Evolutionary conservation across 1,284 basidiomycete genomes (phyloP).

Genomic region (Lentinula novae-zelandiae): DNA sequence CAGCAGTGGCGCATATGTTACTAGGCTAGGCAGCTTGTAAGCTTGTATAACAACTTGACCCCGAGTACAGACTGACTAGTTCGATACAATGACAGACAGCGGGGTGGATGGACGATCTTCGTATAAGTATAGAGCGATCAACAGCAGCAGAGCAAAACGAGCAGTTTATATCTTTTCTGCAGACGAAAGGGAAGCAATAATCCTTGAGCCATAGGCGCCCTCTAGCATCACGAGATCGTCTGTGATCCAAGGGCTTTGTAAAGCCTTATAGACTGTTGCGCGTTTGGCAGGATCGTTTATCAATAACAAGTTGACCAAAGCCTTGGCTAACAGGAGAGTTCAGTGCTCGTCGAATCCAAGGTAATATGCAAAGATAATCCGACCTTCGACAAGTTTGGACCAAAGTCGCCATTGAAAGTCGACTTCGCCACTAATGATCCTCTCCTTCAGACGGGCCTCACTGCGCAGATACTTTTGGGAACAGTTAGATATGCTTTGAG

Average conservation of each 20-base stretch:
- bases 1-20: too few species aligned
- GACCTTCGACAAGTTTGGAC: slow-evolving; percentile 57
- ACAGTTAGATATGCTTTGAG: slow-evolving; percentile 21
- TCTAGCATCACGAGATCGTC: slow-evolving; percentile 57
- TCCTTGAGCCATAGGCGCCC: slow-evolving; percentile 52
- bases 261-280: slow-evolving; percentile 56
- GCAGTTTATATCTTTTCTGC: neutral
- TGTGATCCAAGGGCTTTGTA: slow-evolving; percentile 61
- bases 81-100: too few species aligned
- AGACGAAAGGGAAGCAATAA: slow-evolving; percentile 24
- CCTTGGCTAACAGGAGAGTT: slow-evolving; percentile 41
- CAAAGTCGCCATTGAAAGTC: slow-evolving; percentile 54
- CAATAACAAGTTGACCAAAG: slow-evolving; percentile 54
- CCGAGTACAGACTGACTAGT: too few species aligned
- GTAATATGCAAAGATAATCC: slow-evolving; percentile 18
- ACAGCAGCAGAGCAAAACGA: neutral
- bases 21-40: too few species aligned
- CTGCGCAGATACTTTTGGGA: slow-evolving; percentile 41
- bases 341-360: slow-evolving; percentile 1
- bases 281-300: slow-evolving; percentile 51
- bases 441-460: slow-evolving; percentile 60
- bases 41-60: too few species aligned
- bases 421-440: slow-evolving; percentile 61
- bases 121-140: too few species aligned
- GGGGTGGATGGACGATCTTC: too few species aligned